phyloP scores from a whole-genome alignment of 257 asterid genomes.

The Prunella vulgaris region DNA sequence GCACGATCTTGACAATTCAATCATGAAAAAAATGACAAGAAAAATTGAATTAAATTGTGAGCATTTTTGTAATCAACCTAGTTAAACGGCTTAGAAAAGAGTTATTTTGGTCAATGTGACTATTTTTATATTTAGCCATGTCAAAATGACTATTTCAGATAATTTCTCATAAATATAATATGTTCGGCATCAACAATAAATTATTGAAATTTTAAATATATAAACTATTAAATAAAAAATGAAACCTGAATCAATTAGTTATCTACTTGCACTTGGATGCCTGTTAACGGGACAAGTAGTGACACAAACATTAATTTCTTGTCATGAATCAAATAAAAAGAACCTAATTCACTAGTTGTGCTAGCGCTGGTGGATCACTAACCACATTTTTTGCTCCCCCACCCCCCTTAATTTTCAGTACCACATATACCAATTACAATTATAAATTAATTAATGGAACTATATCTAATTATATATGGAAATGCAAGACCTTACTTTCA shows the following conservation, averaged over 20 bases:
- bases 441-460: not conserved
- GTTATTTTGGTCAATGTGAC: too few relatives aligned
- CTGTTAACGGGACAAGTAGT: not conserved
- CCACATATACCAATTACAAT: not conserved
- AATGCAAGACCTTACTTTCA: not conserved
- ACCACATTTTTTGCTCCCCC: not conserved
- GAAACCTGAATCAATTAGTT: not conserved
- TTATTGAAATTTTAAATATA: not conserved
- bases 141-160: too few relatives aligned
- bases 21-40: too few relatives aligned
- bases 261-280: not conserved
- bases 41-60: too few relatives aligned
- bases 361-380: not conserved
- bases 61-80: too few relatives aligned
- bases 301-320: not conserved
- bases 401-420: not conserved
- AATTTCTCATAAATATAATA: too few relatives aligned
- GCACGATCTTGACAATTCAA: too few relatives aligned
- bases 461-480: not conserved
- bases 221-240: not conserved
- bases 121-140: too few relatives aligned
- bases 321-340: not conserved
- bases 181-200: too few relatives aligned
- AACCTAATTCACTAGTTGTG: conserved; percentile 1
- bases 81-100: too few relatives aligned